phyloP scores from a whole-genome alignment of 345 rosid genomes.

The Camelina neglecta region DNA sequence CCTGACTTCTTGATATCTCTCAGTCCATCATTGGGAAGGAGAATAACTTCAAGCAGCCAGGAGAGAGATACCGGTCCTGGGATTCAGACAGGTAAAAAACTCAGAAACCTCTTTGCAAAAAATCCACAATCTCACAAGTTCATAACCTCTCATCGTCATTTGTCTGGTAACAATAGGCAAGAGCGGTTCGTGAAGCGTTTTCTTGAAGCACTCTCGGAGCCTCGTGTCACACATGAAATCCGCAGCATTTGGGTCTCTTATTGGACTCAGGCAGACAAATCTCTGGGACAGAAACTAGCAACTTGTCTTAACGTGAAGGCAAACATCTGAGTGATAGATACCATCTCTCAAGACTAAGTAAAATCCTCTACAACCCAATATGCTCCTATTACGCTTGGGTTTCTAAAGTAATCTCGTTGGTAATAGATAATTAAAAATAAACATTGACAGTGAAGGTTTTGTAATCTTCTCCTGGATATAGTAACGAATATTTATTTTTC shows the following conservation, averaged over 20 bases:
- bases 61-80: conserved; percentile 88
- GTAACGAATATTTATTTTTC: not conserved
- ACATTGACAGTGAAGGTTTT: conserved; percentile 14
- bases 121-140: conserved; percentile 3
- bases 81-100: conserved; percentile 72
- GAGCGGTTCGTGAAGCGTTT: conserved; percentile 76
- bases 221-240: conserved; percentile 86
- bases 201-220: conserved; percentile 76
- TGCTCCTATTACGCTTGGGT: conserved; percentile 15
- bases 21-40: conserved; percentile 82
- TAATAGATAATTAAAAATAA: conserved; percentile 20
- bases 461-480: conserved; percentile 24
- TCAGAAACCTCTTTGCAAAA: conserved; percentile 1
- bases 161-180: conserved; percentile 59
- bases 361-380: not conserved
- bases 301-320: conserved; percentile 73
- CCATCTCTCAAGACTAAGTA: conserved; percentile 17
- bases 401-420: conserved; percentile 15
- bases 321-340: conserved; percentile 53
- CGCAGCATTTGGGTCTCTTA: conserved; percentile 86
- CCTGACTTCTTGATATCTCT: conserved; percentile 27
- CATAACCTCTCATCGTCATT: not conserved
- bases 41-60: conserved; percentile 95
- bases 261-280: conserved; percentile 78
- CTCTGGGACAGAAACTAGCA: conserved; percentile 87